phyloP scores from a whole-genome alignment of 1,284 basidiomycete genomes.

The Ustilago vetiveriae region DNA sequence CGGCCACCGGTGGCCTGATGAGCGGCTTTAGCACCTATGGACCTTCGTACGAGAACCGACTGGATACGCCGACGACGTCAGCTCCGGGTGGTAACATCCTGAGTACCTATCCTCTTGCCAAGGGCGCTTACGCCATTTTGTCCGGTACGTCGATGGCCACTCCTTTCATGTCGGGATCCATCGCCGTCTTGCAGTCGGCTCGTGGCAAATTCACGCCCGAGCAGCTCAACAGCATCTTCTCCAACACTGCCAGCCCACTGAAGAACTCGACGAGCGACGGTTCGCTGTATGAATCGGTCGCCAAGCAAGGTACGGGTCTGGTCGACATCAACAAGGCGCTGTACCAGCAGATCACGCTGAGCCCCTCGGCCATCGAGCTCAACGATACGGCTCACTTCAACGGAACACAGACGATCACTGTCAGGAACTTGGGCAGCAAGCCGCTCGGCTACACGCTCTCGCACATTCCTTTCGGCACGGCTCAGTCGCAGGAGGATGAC shows the following conservation, averaged over 20 bases:
- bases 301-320: constrained; percentile 76
- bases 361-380: constrained; percentile 74
- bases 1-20: constrained; percentile 72
- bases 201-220: constrained; percentile 69
- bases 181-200: constrained; percentile 73
- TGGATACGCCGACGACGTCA: constrained; percentile 72
- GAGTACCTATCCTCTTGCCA: constrained; percentile 54
- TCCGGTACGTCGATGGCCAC: constrained; percentile 69
- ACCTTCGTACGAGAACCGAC: constrained; percentile 74
- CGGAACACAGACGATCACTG: constrained; percentile 44
- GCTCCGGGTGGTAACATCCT: constrained; percentile 73
- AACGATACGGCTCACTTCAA: constrained; percentile 74
- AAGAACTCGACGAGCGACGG: constrained; percentile 70
- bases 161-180: constrained; percentile 73
- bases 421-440: constrained; percentile 56
- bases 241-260: constrained; percentile 73
- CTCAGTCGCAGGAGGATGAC: constrained; percentile 58
- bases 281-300: constrained; percentile 73
- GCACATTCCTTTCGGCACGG: constrained; percentile 63
- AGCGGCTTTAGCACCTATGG: constrained; percentile 74
- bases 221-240: constrained; percentile 71
- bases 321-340: constrained; percentile 76
- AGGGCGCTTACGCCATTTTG: constrained; percentile 69
- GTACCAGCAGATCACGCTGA: constrained; percentile 71
- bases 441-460: constrained; percentile 49